phyloP scores from a whole-genome alignment of 768 basidiomycete genomes.

The Galerina sulciceps region DNA sequence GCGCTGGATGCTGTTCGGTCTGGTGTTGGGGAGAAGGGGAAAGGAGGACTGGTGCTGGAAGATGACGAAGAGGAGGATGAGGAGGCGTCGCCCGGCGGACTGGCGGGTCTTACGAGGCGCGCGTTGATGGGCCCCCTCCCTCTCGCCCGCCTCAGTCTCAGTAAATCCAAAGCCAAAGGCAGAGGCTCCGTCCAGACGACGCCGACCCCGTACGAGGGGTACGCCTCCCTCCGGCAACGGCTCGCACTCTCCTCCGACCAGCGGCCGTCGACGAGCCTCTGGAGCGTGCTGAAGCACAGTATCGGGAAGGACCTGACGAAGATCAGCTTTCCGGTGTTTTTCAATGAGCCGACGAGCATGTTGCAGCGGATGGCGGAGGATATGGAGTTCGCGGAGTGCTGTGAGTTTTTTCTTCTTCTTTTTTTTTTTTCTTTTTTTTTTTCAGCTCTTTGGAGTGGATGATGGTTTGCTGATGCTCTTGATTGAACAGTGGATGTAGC shows the following conservation, averaged over 20 bases:
- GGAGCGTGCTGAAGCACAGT: slow-evolving; percentile 93
- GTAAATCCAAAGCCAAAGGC: neutral
- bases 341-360: slow-evolving; percentile 96
- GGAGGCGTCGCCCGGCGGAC: neutral
- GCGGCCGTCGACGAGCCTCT: slow-evolving; percentile 87
- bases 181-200: neutral
- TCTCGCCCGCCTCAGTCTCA: neutral
- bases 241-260: slow-evolving; percentile 73
- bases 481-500: slow-evolving; percentile 77
- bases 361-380: slow-evolving; percentile 97
- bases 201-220: slow-evolving; percentile 63
- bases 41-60: too few relatives aligned
- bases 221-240: slow-evolving; percentile 59
- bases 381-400: slow-evolving; percentile 95
- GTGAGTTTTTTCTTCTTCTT: slow-evolving; percentile 48
- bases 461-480: neutral
- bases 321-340: slow-evolving; percentile 94
- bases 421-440: neutral
- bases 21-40: neutral
- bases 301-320: slow-evolving; percentile 97
- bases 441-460: slow-evolving; percentile 1
- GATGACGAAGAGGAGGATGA: neutral
- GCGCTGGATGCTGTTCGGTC: slow-evolving; percentile 11
- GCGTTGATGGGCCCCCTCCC: neutral
- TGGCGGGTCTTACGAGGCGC: neutral